Conservation (phyloP, 2,329 filamentous ascomycete genomes). For the Fragosphaeria purpurea region DNA sequence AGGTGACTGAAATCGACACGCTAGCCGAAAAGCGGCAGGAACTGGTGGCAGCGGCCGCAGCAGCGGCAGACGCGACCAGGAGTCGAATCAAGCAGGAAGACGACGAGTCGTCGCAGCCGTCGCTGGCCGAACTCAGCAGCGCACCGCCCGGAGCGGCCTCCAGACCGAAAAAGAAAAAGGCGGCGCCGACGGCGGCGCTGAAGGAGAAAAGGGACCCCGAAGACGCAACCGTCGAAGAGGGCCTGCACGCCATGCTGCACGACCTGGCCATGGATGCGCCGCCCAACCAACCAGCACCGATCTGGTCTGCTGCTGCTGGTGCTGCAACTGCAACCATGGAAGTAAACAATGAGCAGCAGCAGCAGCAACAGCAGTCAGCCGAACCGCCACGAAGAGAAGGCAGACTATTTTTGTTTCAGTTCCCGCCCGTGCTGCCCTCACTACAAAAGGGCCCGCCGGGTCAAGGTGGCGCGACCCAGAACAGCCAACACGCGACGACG, state of each 20-base stretch:
- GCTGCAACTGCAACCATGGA: constrained; percentile 1
- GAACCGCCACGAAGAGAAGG: constrained; percentile 30
- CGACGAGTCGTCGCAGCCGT: constrained; percentile 14
- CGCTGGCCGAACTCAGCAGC: background rate
- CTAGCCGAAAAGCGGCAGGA: constrained; percentile 19
- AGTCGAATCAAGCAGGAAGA: constrained; percentile 10
- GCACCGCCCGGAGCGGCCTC: background rate
- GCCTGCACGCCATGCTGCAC: constrained; percentile 31
- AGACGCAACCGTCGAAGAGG: constrained; percentile 27
- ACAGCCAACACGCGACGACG: background rate
- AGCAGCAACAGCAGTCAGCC: background rate
- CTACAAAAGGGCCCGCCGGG: constrained; percentile 24
- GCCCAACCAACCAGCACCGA: background rate
- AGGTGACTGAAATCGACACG: constrained; percentile 27
- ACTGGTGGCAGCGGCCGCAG: constrained; percentile 3
- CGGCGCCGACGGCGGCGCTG: constrained; percentile 18
- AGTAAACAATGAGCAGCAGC: background rate
- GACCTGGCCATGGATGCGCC: constrained; percentile 27
- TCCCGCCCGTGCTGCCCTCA: constrained; percentile 51
- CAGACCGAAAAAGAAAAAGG: constrained; percentile 9
- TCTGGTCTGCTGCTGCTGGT: too few relatives aligned
- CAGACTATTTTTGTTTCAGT: constrained; percentile 53
- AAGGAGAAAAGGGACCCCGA: constrained; percentile 24
- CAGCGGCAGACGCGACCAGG: background rate
- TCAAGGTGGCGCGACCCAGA: background rate